phyloP scores from a whole-genome alignment of 495 filamentous ascomycete species.

The Filosporella fistucella region DNA sequence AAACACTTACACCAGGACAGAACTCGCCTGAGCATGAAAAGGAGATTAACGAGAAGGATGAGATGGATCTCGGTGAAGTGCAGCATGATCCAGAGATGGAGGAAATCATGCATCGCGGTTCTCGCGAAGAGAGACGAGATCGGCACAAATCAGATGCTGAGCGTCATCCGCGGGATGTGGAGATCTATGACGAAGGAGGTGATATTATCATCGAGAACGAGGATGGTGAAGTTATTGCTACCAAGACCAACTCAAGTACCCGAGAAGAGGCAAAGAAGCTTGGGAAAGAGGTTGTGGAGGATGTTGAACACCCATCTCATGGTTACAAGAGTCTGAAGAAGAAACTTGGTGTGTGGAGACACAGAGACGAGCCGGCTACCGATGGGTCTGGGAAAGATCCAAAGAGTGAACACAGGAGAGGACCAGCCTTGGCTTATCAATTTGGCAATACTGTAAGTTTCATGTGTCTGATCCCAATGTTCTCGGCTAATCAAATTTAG shows the following conservation, averaged over 20 bases:
- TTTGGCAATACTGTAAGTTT: conserved; percentile 75
- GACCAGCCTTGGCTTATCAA: conserved; percentile 83
- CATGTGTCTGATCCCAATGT: not conserved
- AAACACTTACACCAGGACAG: conserved; percentile 24
- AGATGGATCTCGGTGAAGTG: conserved; percentile 26
- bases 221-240: conserved; percentile 77
- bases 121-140: conserved; percentile 30
- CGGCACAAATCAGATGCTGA: conserved; percentile 23
- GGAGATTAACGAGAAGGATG: conserved; percentile 31
- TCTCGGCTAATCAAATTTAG: conserved; percentile 26
- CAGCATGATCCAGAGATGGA: conserved; percentile 24
- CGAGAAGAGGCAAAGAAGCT: conserved; percentile 51
- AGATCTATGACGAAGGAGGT: conserved; percentile 79
- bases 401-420: conserved; percentile 10
- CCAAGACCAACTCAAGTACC: conserved; percentile 54
- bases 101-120: conserved; percentile 23
- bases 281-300: conserved; percentile 35
- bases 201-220: conserved; percentile 80
- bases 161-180: conserved; percentile 34
- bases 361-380: conserved; percentile 29
- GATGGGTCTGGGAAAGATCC: conserved; percentile 21
- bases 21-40: conserved; percentile 21
- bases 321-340: conserved; percentile 20
- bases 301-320: conserved; percentile 16
- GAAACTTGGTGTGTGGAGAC: conserved; percentile 23